A percentile compares a stretch with the other conserved stretches of the same genome.
Conservation (phyloP, 2,329 filamentous ascomycete genomes). For the Neopestalotiopsis sp. region DNA sequence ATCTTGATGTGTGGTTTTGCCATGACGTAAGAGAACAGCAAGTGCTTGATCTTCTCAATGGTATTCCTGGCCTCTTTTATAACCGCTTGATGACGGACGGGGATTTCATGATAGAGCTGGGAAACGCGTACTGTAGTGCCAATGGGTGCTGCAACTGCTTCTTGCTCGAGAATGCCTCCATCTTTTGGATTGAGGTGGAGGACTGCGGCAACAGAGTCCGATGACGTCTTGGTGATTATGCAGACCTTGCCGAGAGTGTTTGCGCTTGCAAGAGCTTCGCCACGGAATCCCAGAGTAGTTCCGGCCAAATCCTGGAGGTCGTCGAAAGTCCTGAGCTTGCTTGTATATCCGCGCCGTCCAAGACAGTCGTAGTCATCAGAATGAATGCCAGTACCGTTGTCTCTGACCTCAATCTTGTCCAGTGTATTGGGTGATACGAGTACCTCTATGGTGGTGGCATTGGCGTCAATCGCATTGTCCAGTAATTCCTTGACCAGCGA, state of each 20-base stretch:
- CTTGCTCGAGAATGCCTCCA: conserved; percentile 46
- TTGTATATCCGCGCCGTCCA: conserved; percentile 73
- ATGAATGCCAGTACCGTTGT: conserved; percentile 76
- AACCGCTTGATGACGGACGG: conserved; percentile 65
- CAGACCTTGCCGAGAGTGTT: conserved; percentile 64
- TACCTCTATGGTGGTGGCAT: conserved; percentile 69
- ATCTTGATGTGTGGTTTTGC: conserved; percentile 68
- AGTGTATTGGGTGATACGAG: conserved; percentile 69
- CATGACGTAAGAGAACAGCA: conserved; percentile 69
- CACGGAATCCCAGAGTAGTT: conserved; percentile 74
- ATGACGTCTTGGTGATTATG: conserved; percentile 67
- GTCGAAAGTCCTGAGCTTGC: conserved; percentile 70
- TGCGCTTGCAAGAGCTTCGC: conserved; percentile 72
- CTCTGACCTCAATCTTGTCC: conserved; percentile 71
- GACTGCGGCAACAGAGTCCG: conserved; percentile 61
- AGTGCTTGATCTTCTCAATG: conserved; percentile 60
- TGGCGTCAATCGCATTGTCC: conserved; percentile 78
- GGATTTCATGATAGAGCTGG: conserved; percentile 63
- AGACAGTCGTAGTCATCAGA: conserved; percentile 64
- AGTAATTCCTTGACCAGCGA: conserved; percentile 77
- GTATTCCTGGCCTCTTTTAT: conserved; percentile 63
- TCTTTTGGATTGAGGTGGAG: conserved; percentile 47
- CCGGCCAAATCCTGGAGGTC: conserved; percentile 64
- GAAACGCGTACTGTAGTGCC: conserved; percentile 71
- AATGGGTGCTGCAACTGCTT: conserved; percentile 56